phyloP scores from a whole-genome alignment of 2,329 filamentous ascomycete species.

The Calonectria henricotiae region DNA sequence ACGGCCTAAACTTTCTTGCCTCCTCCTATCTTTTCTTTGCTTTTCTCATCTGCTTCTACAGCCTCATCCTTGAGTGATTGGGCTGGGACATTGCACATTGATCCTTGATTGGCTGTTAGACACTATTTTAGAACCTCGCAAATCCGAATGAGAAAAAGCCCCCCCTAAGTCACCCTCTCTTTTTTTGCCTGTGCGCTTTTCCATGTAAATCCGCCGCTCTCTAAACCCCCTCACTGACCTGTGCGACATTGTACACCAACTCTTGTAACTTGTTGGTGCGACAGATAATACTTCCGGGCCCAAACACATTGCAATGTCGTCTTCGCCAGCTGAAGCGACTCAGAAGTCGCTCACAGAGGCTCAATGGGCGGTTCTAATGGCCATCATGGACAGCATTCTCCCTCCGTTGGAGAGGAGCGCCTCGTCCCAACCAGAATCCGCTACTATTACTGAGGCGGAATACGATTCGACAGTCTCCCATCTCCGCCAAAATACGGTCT shows the following conservation, averaged over 20 bases:
- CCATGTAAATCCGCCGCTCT: neutral
- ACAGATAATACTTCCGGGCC: neutral
- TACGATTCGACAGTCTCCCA: slow-evolving; percentile 19
- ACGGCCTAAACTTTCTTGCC: no score
- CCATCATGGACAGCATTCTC: slow-evolving; percentile 28
- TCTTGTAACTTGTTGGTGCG: neutral
- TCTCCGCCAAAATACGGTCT: neutral
- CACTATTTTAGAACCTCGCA: neutral
- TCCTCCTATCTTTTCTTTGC: neutral
- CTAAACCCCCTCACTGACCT: neutral
- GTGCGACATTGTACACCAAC: neutral
- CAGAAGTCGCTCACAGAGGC: slow-evolving; percentile 5
- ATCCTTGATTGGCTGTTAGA: neutral
- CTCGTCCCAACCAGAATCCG: neutral
- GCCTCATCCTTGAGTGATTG: neutral
- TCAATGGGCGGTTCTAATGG: slow-evolving; percentile 24
- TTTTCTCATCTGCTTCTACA: neutral
- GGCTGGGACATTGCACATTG: neutral
- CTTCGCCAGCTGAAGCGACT: neutral
- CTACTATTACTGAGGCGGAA: neutral
- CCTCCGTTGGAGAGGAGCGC: neutral
- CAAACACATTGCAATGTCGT: neutral
- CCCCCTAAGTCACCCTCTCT: neutral
- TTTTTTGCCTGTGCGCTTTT: neutral
- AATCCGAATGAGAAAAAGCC: neutral